Evolutionary conservation across 2,329 filamentous ascomycete genomes (phyloP), one percentile per base, ranked within the genome.

Genomic region (Phoma sp.): DNA sequence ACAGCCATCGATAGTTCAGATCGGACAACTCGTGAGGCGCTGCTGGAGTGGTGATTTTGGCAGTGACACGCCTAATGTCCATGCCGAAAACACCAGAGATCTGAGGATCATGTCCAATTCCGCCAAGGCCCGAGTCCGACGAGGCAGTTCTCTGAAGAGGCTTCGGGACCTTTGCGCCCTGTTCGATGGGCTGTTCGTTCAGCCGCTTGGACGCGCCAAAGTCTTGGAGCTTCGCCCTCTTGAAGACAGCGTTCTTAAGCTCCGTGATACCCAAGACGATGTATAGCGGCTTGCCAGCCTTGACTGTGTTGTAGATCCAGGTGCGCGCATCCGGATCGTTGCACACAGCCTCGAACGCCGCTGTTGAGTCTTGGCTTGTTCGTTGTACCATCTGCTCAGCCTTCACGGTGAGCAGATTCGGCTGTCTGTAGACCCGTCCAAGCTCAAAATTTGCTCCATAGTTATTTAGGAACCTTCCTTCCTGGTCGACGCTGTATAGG

Each of bases 321-420:
- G 58, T 47, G 41, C 67, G 58, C 5, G 71, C 70, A 33, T 73
- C 70, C 7, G 67, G 60, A 54, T 75, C 72, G 50, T 64, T 62
- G 60, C 65, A 69, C 1, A 73, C 72, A 13, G 69, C 68, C 41
- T 70, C 45, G 54, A 75, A 72, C 7, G 68, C 70, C 35, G 57
- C 55, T 9, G 46, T 45, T 0, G 71, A 59, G 33, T 57, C 44
- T 55, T 72, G 68, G 49, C 62, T 69, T 2, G 64, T 69, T 14
- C 72, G 69, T 48, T 75, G 72, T 24, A 75, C 68, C 71, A 75
- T 75, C 57, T 75, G 71, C 60, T 75, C 71, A 2, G 71, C 71
- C 36, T 55, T 62, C 39, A 75, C 72, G 2, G 65, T 73, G 23
- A 75, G 61, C 42, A 75, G 61, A 29, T 75, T 71, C 8, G 72